phyloP scores from a whole-genome alignment of 192 early-diverging fungal species.

The Helicostylum pulchrum region DNA sequence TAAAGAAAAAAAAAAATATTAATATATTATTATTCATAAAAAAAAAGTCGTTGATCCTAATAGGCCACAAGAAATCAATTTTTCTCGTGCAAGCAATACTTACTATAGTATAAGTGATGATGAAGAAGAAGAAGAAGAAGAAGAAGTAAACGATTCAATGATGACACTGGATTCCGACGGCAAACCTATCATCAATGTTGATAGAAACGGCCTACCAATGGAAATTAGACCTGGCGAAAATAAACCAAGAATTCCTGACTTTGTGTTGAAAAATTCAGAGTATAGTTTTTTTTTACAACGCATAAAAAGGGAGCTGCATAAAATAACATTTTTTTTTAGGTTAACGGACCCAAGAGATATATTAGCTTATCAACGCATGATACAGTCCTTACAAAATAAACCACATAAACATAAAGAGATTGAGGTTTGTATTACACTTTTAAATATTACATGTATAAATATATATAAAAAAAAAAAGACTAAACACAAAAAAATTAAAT shows the following conservation, averaged over 20 bases:
- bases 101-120: not conserved
- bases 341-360: slow-evolving; percentile 2
- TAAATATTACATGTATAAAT: not conserved
- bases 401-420: not conserved
- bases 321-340: not conserved
- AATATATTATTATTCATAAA: not conserved
- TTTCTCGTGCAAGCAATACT: too few relatives aligned
- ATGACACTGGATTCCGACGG: not conserved
- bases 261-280: slow-evolving; percentile 21
- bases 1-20: not conserved
- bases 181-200: not conserved
- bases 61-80: not conserved
- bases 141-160: not conserved
- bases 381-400: not conserved
- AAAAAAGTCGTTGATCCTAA: not conserved
- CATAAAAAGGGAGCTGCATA: too few relatives aligned
- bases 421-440: not conserved
- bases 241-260: slow-evolving; percentile 31
- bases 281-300: not conserved
- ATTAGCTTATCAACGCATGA: not conserved
- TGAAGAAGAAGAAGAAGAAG: slow-evolving; percentile 19
- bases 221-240: slow-evolving; percentile 26
- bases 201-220: slow-evolving; percentile 16
- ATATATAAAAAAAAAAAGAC: too few relatives aligned
- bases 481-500: too few relatives aligned